Conservation (phyloP, 192 early-diverging fungal species). For the Coemansia sp. region DNA sequence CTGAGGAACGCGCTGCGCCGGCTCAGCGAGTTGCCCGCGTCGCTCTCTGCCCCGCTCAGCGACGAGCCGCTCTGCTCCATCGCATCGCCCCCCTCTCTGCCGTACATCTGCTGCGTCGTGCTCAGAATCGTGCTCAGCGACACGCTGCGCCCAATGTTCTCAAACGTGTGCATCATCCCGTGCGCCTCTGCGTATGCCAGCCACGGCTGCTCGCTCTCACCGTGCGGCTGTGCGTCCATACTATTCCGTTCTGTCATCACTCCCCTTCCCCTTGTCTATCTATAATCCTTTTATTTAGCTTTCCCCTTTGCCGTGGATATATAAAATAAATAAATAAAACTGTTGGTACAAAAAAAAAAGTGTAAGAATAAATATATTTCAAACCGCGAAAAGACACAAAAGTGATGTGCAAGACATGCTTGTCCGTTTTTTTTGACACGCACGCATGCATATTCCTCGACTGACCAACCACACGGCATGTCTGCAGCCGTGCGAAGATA, state of each 20-base stretch:
- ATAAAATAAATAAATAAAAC: too few species aligned
- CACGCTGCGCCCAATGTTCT: slow-evolving; percentile 42
- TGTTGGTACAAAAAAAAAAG: not conserved
- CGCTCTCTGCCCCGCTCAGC: not conserved
- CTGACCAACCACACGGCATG: not conserved
- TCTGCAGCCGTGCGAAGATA: not conserved
- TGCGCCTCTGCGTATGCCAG: slow-evolving; percentile 45
- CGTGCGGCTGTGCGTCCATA: slow-evolving; percentile 31
- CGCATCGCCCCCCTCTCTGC: slow-evolving; percentile 6
- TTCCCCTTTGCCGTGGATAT: too few species aligned
- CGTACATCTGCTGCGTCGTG: slow-evolving; percentile 8
- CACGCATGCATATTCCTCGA: not conserved
- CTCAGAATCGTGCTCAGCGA: slow-evolving; percentile 33
- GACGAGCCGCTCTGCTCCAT: not conserved
- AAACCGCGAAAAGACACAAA: too few species aligned
- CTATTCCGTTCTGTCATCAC: slow-evolving; percentile 1
- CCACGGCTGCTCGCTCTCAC: slow-evolving; percentile 42
- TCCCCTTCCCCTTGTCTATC: too few species aligned
- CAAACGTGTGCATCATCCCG: slow-evolving; percentile 54
- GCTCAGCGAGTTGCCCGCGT: slow-evolving; percentile 32
- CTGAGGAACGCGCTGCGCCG: slow-evolving; percentile 46
- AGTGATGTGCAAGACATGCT: too few species aligned
- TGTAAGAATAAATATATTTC: too few species aligned
- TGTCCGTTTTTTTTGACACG: too few species aligned
- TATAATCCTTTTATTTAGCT: too few species aligned